Percentiles rank a stretch among this genome's conserved stretches.
Conservation (phyloP, 2,329 filamentous ascomycete species). For the Claviceps cyperi region DNA sequence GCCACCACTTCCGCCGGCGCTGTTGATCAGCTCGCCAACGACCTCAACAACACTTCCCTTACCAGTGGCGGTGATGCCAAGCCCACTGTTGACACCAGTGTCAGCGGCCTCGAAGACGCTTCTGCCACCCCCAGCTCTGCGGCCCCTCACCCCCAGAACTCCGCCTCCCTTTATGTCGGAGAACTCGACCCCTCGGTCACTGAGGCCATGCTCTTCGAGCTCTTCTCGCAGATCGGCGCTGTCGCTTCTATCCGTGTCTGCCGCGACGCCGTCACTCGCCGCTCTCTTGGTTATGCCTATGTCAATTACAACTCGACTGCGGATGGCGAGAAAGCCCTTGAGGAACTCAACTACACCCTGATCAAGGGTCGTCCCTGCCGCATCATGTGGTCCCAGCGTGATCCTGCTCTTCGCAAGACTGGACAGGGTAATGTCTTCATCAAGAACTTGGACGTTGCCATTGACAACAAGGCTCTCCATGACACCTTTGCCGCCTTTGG, state of each 20-base stretch:
- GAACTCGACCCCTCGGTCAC: conserved; percentile 96
- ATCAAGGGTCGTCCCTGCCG: conserved; percentile 98
- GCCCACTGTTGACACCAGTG: conserved; percentile 62
- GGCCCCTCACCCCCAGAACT: conserved; percentile 70
- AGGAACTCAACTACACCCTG: conserved; percentile 98
- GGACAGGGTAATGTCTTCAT: conserved; percentile 99
- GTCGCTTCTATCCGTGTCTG: conserved; percentile 99
- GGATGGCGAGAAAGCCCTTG: conserved; percentile 94
- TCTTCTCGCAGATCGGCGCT: conserved; percentile 97
- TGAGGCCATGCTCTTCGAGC: conserved; percentile 99
- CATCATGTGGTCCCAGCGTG: conserved; percentile 99
- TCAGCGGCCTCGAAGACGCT: conserved; percentile 38
- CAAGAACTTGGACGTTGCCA: conserved; percentile 97
- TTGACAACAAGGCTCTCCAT: conserved; percentile 99
- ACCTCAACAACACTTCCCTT: conserved; percentile 58
- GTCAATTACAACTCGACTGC: conserved; percentile 98
- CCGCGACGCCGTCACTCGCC: conserved; percentile 95
- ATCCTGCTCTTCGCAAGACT: conserved; percentile 97
- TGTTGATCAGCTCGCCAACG: conserved; percentile 69
- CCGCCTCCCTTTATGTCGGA: conserved; percentile 95
- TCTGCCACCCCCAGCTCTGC: conserved; percentile 63
- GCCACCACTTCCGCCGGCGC: conserved; percentile 41
- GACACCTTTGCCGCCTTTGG: conserved; percentile 98
- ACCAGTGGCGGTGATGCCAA: conserved; percentile 53
- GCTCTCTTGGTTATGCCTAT: conserved; percentile 97